Evolutionary conservation across 2,329 filamentous ascomycete genomes (phyloP), one percentile per base, ranked within the genome.

Genomic region (Venturia carpophila): DNA sequence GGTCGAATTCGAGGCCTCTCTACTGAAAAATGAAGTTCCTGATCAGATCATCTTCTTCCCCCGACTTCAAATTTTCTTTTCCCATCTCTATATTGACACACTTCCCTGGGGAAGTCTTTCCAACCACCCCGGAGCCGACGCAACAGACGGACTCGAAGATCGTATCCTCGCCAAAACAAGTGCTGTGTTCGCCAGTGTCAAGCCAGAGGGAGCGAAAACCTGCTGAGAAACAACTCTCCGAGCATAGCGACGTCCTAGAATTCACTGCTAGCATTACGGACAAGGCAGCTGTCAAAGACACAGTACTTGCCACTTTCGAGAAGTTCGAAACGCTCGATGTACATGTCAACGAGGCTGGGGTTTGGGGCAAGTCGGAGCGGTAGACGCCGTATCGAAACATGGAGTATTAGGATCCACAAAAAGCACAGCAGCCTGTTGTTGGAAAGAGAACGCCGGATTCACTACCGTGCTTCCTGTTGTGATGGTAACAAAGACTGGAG

Each of bases 281-380:
- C 39, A 37, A 62, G 60, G 60, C 27, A 4, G 39, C 60, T 13
- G 13, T 62, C 19, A 47, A 62, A n/a, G 60, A 21, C 37, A 42
- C 43, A 37, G 5, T 62, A 3, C 5, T 10, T 47, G 17, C 60
- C 39, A 34, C 37, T 11, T 1, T 73, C 52, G 67, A 69, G 62
- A 72, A 68, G 62, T 83, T 81, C 67, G 77, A 77, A 37, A 74
- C 75, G n/a, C 71, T 84, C 21, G 84, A 87, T 71, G 75, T 85
- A n/a, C 74, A 87, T 5, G 72, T 86, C 69, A 85, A 85, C 73
- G 83, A 83, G 67, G 83, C 83, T 11, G 84, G 80, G 27, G 76
- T 86, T 65, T 82, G 84, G 75, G 84, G 86, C 69, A 75, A 73
- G 37, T 84, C 86, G 68, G 79, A 82, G 56, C 30, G 43, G 60